Evolutionary conservation across 768 basidiomycete genomes (phyloP), one percentile per base, ranked within the genome.

Genomic region (Cystofilobasidium capitatum): DNA sequence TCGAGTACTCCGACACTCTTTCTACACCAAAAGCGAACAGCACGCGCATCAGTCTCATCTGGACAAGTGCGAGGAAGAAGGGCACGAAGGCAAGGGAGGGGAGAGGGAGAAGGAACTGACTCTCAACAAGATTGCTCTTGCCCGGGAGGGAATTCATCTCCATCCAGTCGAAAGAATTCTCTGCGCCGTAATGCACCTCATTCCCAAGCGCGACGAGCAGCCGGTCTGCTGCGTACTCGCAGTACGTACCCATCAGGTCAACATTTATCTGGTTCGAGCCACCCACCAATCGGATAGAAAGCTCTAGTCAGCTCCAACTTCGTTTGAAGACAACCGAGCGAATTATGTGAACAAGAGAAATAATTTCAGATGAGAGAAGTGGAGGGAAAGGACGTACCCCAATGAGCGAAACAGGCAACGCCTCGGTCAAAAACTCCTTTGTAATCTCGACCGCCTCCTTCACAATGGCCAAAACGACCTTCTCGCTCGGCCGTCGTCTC

Each of bases 361-460:
- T 60, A 26, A n/a, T n/a, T n/a, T n/a, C n/a, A 33, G 36, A 37
- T 24, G 31, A 8, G 13, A 22, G 39, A 22, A 35, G 26, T n/a
- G 37, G n/a, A 22, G 40, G 40, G 40, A 42, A 20, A 42, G 40
- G 40, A 66, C 65, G 26, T 29, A 66, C 65, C 64, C 92, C 92
- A 69, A 96, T 94, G 64, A 94, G 81, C 9, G 81, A 80, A 26
- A 87, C 85, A 0, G 92, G 92, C 0, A 96, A 81, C 0, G 93
- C 91, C 59, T 78, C 76, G 62, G 74, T 72, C 62, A 91, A 73
- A 78, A 91, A 93, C 71, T 89, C 87, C 72, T 91, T 85, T 75
- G 93, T 91, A 58, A 93, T 91, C 62, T 76, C 78, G 58, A 92
- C 91, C 0, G 93, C 93, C 73, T 94, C 86, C 0, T 78, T 79